Base-by-base conservation (phyloP, 345 rosid genomes). In the Brassica carinata region DNA sequence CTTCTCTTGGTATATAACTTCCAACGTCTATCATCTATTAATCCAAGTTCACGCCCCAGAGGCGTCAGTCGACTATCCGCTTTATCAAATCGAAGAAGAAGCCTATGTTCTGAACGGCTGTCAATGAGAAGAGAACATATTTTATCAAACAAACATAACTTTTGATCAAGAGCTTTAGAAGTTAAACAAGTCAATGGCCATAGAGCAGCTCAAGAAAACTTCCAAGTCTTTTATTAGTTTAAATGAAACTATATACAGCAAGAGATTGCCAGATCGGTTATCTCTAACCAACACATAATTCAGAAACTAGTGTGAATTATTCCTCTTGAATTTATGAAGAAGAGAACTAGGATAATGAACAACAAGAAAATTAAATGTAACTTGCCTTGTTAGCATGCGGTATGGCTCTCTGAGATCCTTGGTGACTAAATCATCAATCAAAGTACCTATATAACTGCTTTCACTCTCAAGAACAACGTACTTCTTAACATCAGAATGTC, bases 51-150 rank as follows among this genome's bases (percentile, higher is more conserved):
- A 73, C 84, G 88, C 18, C 96, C 99, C 83, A 95, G 74, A 79
- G 99, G 98, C 15, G 99, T 95, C 77, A 95, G 98, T 77, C 99
- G 97, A 77, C 98, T 91, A 85, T 95, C 99, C 4, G 99, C 97
- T 83, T 95, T 95, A 85, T 95, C 99, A 68, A 88, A 91, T 71
- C 99, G 89, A 65, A 95, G 98, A 84, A 95, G 97, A 70, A 95
- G 86, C 59, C 99, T 86, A 76, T 95, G 92, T 82, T 95, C 99
- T 73, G 99, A 95, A 81, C 97, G 98, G 85, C 98, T 95, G 83
- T 36, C 66, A 78, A 11, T 51, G 77, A 67, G 72, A 65, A 69
- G 55, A 43, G 34, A 69, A 68, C 45, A 82, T 51, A 61, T 77
- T 36, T 82, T 67, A 30, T 26, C 69, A 33, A 69, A 66, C 73